Conservation (phyloP, 2,329 filamentous ascomycete species). For the Monosporascus sp. region DNA sequence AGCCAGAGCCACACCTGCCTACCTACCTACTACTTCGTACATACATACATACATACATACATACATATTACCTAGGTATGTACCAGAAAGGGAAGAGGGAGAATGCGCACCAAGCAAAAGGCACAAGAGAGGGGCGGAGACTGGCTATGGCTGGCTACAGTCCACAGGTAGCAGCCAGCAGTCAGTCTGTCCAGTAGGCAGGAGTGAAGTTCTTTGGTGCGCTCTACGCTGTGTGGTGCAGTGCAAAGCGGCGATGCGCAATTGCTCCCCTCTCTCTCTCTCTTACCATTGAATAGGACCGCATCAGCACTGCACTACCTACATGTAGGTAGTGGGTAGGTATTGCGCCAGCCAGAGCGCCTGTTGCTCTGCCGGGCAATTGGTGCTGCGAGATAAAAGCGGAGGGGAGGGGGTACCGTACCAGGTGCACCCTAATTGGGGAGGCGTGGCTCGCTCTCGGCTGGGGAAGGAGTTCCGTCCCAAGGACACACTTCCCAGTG, state of each 20-base stretch:
- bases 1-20: neutral
- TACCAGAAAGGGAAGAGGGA: conserved; percentile 16
- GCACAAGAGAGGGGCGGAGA: neutral
- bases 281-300: neutral
- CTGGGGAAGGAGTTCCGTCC: neutral
- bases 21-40: neutral
- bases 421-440: neutral
- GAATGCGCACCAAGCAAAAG: conserved; percentile 24
- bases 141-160: neutral
- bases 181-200: neutral
- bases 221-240: neutral
- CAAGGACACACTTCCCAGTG: too few species aligned
- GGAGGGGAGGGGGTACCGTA: neutral
- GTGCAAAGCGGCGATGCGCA: too few species aligned
- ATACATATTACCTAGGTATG: neutral
- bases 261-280: neutral
- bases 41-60: neutral
- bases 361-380: neutral
- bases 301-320: neutral
- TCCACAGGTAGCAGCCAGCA: neutral
- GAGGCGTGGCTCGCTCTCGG: neutral
- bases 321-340: conserved; percentile 7
- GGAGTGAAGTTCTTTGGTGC: neutral
- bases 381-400: neutral
- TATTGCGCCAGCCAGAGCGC: neutral